Conservation (phyloP, 306 rosid species). For the Adenanthera pavonina region DNA sequence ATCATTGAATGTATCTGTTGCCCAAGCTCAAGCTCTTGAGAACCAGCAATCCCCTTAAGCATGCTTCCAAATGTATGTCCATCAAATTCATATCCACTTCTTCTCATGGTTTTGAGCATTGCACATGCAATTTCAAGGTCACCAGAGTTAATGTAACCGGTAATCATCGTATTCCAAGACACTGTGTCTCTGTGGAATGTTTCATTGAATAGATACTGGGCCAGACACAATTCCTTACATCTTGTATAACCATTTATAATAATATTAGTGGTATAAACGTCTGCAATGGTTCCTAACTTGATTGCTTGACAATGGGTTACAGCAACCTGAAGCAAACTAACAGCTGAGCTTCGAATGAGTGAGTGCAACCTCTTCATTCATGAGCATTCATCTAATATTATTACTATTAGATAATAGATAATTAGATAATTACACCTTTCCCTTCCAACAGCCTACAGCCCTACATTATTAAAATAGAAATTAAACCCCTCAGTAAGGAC, state of each 20-base stretch:
- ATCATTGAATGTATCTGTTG: slow-evolving; percentile 67
- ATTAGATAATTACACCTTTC: not conserved
- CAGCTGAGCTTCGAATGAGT: slow-evolving; percentile 38
- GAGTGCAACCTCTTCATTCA: slow-evolving; percentile 64
- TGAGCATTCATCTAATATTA: not conserved
- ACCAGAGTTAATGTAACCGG: slow-evolving; percentile 54
- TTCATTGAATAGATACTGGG: slow-evolving; percentile 64
- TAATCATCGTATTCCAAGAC: slow-evolving; percentile 82
- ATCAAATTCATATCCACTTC: slow-evolving; percentile 49
- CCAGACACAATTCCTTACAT: slow-evolving; percentile 44
- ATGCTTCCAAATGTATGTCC: slow-evolving; percentile 78
- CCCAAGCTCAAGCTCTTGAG: slow-evolving; percentile 49
- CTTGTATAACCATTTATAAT: slow-evolving; percentile 52
- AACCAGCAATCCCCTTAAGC: slow-evolving; percentile 67
- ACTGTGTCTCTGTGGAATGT: slow-evolving; percentile 69
- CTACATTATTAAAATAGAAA: not conserved
- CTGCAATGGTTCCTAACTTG: slow-evolving; percentile 58
- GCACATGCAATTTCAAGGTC: slow-evolving; percentile 49
- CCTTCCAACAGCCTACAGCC: not conserved
- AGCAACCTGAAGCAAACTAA: slow-evolving; percentile 46
- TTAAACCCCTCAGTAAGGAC: not conserved
- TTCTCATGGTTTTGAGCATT: slow-evolving; percentile 56
- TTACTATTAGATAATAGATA: not conserved
- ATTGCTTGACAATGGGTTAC: slow-evolving; percentile 60
- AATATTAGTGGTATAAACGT: slow-evolving; percentile 67